These are phyloP conservation scores for Alternaria tenuissima DNA, from an alignment of 2,329 filamentous ascomycete genomes.

Conservation along the genomic window DNA sequence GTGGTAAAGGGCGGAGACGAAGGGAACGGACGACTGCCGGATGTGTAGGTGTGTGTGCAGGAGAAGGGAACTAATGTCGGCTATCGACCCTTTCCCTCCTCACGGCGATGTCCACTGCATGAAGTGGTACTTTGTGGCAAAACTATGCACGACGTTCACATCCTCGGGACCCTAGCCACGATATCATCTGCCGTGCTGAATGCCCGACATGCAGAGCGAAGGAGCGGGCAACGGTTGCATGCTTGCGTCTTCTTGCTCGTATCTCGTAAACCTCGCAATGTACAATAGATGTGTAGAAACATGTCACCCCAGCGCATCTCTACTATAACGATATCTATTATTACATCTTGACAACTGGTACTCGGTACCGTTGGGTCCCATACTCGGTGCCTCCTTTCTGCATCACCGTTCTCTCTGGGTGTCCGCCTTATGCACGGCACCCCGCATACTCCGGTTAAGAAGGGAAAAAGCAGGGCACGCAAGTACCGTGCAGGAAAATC, in stretches of 20 bases:
- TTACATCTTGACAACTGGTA: neutral
- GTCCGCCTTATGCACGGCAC: slow-evolving; percentile 1
- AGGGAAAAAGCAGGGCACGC: neutral
- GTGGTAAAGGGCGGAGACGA: neutral
- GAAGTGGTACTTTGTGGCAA: neutral
- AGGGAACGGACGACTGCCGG: neutral
- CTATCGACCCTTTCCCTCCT: neutral
- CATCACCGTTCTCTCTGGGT: neutral
- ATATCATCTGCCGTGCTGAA: neutral
- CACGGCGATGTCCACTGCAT: neutral
- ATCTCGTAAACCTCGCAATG: neutral
- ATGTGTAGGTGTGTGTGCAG: slow-evolving; percentile 1
- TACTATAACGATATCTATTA: neutral
- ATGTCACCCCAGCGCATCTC: neutral
- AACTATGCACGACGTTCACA: slow-evolving; percentile 1
- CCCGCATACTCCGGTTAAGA: slow-evolving; percentile 1
- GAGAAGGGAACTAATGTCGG: slow-evolving; percentile 2
- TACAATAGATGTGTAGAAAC: neutral
- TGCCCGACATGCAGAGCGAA: slow-evolving; percentile 1
- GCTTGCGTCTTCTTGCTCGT: slow-evolving; percentile 1
- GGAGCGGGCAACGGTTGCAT: neutral
- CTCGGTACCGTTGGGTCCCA: neutral
- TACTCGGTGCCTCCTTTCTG: neutral
- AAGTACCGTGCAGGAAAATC: neutral
- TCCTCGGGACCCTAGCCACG: neutral